These are phyloP conservation scores for Xylaria sp. DNA, from an alignment of 2,329 filamentous ascomycete genomes.

Conservation along the genomic window DNA sequence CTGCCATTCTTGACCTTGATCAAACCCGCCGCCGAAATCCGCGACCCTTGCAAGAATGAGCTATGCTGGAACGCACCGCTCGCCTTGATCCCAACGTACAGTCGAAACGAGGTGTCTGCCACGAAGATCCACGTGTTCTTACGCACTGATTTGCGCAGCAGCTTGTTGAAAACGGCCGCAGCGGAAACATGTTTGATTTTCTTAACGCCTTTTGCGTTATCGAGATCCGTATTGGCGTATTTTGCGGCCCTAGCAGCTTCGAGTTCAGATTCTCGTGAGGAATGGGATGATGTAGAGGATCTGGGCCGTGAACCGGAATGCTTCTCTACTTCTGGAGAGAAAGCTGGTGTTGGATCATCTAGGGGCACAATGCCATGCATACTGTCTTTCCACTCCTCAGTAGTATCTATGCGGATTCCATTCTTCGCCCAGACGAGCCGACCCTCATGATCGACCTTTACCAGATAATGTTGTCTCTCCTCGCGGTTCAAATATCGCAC, in stretches of 20 bases:
- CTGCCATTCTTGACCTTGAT: constrained; percentile 87
- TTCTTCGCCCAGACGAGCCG: constrained; percentile 90
- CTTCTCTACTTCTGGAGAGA: constrained; percentile 51
- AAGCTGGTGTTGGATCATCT: constrained; percentile 69
- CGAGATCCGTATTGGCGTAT: constrained; percentile 72
- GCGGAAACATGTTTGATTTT: constrained; percentile 72
- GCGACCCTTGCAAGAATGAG: constrained; percentile 84
- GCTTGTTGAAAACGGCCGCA: constrained; percentile 78
- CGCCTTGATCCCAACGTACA: constrained; percentile 92
- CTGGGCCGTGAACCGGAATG: constrained; percentile 25
- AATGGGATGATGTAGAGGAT: constrained; percentile 49
- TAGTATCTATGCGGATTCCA: constrained; percentile 79
- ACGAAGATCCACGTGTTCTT: constrained; percentile 97
- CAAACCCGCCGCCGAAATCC: constrained; percentile 83
- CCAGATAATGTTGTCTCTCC: constrained; percentile 83
- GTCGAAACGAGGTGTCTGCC: constrained; percentile 82
- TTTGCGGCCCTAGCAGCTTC: constrained; percentile 70
- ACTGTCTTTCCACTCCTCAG: constrained; percentile 79
- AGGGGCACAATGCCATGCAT: constrained; percentile 75
- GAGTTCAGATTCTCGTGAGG: constrained; percentile 57
- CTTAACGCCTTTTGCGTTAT: constrained; percentile 66
- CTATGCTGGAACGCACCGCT: constrained; percentile 91
- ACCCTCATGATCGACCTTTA: constrained; percentile 77
- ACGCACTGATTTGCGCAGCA: constrained; percentile 80
- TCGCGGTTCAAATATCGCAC: constrained; percentile 86